These are phyloP conservation scores for Globisporangium sylvaticum DNA, from an alignment of 352 stramenopile genomes.

Conservation along the genomic window DNA sequence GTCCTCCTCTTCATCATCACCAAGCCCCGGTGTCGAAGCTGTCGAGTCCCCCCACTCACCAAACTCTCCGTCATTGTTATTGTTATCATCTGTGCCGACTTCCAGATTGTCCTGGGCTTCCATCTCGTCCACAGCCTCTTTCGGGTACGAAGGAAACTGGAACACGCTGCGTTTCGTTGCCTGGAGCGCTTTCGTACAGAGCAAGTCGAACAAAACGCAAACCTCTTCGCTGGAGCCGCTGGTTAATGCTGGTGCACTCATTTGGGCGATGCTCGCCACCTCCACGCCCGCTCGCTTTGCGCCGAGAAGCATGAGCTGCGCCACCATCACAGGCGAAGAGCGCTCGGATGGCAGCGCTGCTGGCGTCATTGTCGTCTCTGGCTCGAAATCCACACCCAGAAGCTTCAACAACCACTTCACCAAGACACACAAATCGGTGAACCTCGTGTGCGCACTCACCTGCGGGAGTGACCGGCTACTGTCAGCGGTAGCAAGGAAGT, in stretches of 20 bases:
- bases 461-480: not conserved
- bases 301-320: conserved; percentile 50
- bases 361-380: conserved; percentile 2
- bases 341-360: not conserved
- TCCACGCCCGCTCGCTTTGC: conserved; percentile 40
- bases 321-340: conserved; percentile 23
- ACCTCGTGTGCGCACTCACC: conserved; percentile 29
- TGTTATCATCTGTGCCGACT: conserved; percentile 23
- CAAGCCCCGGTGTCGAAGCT: conserved; percentile 15
- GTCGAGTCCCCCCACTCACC: conserved; percentile 30
- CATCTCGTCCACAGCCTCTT: conserved; percentile 38
- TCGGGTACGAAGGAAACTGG: conserved; percentile 27
- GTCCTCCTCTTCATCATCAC: conserved; percentile 25
- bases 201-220: conserved; percentile 42
- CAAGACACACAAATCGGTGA: conserved; percentile 43
- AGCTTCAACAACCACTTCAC: conserved; percentile 41
- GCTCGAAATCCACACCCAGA: conserved; percentile 22
- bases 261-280: conserved; percentile 13
- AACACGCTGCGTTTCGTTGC: conserved; percentile 12
- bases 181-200: conserved; percentile 39
- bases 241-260: conserved; percentile 41
- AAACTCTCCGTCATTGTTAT: conserved; percentile 17
- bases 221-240: conserved; percentile 44
- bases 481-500: conserved; percentile 33
- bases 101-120: conserved; percentile 43